A percentile compares a stretch with the other conserved stretches of the same genome.
Evolutionary conservation across 768 basidiomycete species (phyloP).

Genomic region (Boletus rubropictus): DNA sequence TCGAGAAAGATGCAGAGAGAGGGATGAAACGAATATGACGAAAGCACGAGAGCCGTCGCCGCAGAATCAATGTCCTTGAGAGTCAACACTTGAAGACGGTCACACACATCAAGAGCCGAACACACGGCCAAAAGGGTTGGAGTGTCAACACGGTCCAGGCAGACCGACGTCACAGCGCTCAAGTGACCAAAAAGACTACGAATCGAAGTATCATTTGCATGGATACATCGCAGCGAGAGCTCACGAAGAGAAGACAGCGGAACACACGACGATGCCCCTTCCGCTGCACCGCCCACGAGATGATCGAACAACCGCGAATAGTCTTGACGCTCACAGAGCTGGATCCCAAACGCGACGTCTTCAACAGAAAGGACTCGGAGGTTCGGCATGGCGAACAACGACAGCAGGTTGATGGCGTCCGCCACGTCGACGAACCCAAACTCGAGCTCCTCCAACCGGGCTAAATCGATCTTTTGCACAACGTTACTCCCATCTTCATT

Average conservation of each 20-base stretch:
- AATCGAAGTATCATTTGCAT: conserved; percentile 2
- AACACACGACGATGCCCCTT: background rate
- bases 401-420: conserved; percentile 36
- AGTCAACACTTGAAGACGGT: conserved; percentile 6
- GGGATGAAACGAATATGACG: conserved; percentile 2
- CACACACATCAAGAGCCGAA: conserved; percentile 1
- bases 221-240: conserved; percentile 12
- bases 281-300: conserved; percentile 17
- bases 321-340: conserved; percentile 31
- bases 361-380: conserved; percentile 39
- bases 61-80: conserved; percentile 8
- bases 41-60: conserved; percentile 1
- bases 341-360: conserved; percentile 40
- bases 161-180: conserved; percentile 2
- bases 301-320: conserved; percentile 34
- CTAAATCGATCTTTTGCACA: conserved; percentile 22
- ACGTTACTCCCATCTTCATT: background rate
- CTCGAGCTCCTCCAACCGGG: conserved; percentile 30
- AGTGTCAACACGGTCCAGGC: conserved; percentile 6
- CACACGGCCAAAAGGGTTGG: conserved; percentile 2
- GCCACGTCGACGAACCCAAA: conserved; percentile 42
- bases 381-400: conserved; percentile 34
- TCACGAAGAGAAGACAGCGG: conserved; percentile 4
- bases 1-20: conserved; percentile 16
- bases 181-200: conserved; percentile 4